A percentile compares a stretch with the other conserved stretches of the same genome.
Conservation (phyloP, 164 flowering plant genomes). For the Kingdonia uniflora region DNA sequence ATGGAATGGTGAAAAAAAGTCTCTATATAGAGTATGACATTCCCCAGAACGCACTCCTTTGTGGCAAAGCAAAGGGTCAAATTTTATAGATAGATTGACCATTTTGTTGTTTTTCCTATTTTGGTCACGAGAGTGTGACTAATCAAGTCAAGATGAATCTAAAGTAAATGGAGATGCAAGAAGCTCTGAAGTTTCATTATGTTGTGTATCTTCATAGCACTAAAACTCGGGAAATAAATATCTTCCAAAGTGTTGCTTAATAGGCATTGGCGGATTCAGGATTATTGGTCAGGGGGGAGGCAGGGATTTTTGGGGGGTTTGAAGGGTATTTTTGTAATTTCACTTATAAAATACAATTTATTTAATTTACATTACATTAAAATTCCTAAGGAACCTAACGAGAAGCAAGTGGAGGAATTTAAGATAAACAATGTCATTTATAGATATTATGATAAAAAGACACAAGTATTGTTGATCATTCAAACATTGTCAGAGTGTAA, state of each 20-base stretch:
- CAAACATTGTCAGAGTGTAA: too few species aligned
- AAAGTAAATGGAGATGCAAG: neutral
- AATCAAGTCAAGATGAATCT: neutral
- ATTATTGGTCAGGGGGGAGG: too few species aligned
- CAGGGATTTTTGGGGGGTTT: too few species aligned
- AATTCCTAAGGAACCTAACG: too few species aligned
- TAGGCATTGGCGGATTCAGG: neutral
- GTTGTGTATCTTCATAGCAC: neutral
- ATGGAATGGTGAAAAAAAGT: neutral
- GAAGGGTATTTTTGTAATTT: too few species aligned
- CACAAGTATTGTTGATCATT: too few species aligned
- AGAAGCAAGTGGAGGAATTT: too few species aligned
- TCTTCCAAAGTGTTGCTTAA: neutral
- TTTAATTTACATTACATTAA: too few species aligned
- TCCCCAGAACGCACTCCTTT: neutral
- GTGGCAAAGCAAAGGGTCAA: neutral
- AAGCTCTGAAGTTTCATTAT: neutral
- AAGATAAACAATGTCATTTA: too few species aligned
- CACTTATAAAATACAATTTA: too few species aligned
- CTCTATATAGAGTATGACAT: neutral
- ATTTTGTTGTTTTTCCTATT: neutral
- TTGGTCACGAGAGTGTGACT: slow-evolving; percentile 4
- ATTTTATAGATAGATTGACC: neutral
- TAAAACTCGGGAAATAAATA: neutral
- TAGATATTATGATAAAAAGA: too few species aligned